Conservation (phyloP, 352 stramenopile species). For the Pythium aristosporum region DNA sequence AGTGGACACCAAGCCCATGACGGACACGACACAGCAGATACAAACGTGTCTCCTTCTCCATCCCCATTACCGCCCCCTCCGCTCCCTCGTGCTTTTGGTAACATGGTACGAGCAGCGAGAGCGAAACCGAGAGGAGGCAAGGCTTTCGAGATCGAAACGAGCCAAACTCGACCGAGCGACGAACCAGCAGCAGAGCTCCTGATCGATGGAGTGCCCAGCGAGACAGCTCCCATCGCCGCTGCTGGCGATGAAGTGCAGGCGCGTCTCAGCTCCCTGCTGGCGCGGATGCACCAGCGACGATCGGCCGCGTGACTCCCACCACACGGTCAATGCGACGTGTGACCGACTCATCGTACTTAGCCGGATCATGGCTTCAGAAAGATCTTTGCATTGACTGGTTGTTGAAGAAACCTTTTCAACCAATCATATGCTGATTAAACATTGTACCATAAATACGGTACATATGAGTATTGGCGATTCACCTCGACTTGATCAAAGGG, state of each 20-base stretch:
- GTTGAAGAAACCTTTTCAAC: background rate
- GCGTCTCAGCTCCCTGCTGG: slow-evolving; percentile 14
- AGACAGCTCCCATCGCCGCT: background rate
- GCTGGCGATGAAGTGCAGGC: slow-evolving; percentile 13
- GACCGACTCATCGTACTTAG: slow-evolving; percentile 2
- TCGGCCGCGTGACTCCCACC: no score
- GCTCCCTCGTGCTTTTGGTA: slow-evolving; percentile 15
- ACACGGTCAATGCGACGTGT: background rate
- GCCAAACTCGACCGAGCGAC: background rate
- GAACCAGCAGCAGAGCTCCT: background rate
- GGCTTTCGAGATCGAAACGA: background rate
- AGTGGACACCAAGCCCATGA: slow-evolving; percentile 19
- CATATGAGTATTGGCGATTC: background rate
- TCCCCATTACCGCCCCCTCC: slow-evolving; percentile 27
- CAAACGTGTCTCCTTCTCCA: slow-evolving; percentile 13
- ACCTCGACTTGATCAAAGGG: slow-evolving; percentile 16
- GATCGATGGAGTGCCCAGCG: background rate
- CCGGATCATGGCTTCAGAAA: slow-evolving; percentile 18
- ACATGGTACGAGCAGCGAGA: background rate
- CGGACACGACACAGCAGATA: slow-evolving; percentile 1
- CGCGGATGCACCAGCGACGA: slow-evolving; percentile 20
- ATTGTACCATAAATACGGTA: slow-evolving; percentile 14
- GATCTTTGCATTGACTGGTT: background rate
- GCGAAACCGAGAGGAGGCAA: background rate
- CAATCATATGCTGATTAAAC: background rate